Percentiles rank a stretch among this genome's conserved stretches.
phyloP scores from a whole-genome alignment of 108 stramenopile genomes.

The Fistulifera pelliculosa region DNA sequence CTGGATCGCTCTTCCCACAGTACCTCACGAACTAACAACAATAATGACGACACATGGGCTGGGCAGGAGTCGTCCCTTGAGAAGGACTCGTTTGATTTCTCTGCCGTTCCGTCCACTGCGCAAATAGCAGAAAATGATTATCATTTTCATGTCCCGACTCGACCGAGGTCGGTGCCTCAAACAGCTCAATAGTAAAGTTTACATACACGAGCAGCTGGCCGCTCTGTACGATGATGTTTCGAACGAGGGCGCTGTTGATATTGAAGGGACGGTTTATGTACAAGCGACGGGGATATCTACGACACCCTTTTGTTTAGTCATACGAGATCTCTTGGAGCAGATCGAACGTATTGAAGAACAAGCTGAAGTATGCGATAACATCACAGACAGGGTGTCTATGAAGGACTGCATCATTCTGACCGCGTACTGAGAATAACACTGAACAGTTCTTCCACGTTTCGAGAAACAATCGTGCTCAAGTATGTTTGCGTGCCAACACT shows the following conservation, averaged over 20 bases:
- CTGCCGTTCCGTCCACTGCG: too few relatives aligned
- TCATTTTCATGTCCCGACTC: too few relatives aligned
- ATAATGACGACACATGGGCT: too few relatives aligned
- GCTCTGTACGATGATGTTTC: slow-evolving; percentile 29
- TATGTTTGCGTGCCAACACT: slow-evolving; percentile 31
- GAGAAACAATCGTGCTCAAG: slow-evolving; percentile 18
- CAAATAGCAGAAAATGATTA: too few relatives aligned
- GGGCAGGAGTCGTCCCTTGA: too few relatives aligned
- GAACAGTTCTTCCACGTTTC: slow-evolving; percentile 1
- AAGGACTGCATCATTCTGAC: not conserved
- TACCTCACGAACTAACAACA: too few relatives aligned
- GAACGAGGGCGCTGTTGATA: slow-evolving; percentile 16
- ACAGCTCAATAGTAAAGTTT: not conserved
- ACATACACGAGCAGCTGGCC: slow-evolving; percentile 31
- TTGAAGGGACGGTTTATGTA: slow-evolving; percentile 33
- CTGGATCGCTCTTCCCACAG: too few relatives aligned
- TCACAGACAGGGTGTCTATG: not conserved
- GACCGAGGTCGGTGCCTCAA: too few relatives aligned
- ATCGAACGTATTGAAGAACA: not conserved
- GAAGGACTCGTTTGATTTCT: too few relatives aligned
- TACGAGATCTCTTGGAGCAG: slow-evolving; percentile 11
- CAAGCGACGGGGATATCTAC: slow-evolving; percentile 3
- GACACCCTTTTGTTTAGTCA: slow-evolving; percentile 8
- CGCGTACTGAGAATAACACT: slow-evolving; percentile 4
- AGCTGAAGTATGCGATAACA: not conserved